phyloP scores from a whole-genome alignment of 2,329 filamentous ascomycete genomes.

The Exophiala calicioides region DNA sequence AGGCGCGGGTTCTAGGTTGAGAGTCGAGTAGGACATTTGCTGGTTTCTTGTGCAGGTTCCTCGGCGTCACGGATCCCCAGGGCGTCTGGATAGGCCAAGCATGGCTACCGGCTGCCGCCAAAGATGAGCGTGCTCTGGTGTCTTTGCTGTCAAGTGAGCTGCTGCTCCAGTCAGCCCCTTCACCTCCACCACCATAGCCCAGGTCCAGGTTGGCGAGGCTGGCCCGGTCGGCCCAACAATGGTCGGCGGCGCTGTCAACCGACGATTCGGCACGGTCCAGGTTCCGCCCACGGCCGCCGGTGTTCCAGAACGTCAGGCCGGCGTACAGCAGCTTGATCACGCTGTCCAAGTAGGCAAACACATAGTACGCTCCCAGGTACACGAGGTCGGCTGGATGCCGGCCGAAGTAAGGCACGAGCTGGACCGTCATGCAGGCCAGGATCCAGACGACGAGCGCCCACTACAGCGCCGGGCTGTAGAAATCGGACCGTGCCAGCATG shows the following conservation, averaged over 20 bases:
- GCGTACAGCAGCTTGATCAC: constrained; percentile 61
- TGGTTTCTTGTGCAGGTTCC: constrained; percentile 3
- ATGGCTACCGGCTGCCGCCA: not conserved
- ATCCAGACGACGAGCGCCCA: constrained; percentile 49
- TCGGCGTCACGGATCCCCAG: constrained; percentile 12
- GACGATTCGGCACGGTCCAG: constrained; percentile 29
- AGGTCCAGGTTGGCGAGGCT: no score
- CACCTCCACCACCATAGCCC: no score
- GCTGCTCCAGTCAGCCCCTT: no score
- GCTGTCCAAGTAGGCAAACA: constrained; percentile 61
- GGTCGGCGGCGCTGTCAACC: no score
- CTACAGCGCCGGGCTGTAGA: constrained; percentile 23
- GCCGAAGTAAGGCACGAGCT: constrained; percentile 56
- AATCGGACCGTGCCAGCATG: constrained; percentile 33
- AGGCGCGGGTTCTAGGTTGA: not conserved
- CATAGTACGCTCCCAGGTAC: constrained; percentile 52
- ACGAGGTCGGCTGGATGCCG: constrained; percentile 55
- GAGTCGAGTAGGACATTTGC: constrained; percentile 13
- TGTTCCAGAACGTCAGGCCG: constrained; percentile 54
- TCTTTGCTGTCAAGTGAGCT: no score
- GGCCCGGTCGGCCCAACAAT: no score
- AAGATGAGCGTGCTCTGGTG: not conserved
- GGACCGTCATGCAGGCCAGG: constrained; percentile 58
- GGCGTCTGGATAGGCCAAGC: constrained; percentile 13
- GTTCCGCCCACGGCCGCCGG: constrained; percentile 46